Evolutionary conservation across 192 early-diverging fungal species (phyloP).

Genomic region (Podila epigama): DNA sequence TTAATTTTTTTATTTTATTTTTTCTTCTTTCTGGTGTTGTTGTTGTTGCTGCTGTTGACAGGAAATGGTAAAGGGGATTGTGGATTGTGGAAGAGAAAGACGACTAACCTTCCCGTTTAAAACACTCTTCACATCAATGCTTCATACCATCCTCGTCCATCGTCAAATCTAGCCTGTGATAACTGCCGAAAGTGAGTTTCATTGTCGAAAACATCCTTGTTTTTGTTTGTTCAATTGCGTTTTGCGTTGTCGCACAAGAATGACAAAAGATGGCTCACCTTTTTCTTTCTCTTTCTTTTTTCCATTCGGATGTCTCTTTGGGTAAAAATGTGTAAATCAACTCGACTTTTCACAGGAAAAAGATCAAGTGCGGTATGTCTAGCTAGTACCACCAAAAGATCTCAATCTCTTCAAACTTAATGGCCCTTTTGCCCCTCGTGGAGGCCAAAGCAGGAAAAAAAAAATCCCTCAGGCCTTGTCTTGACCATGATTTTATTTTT

Average conservation of each 20-base stretch:
- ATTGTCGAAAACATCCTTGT: neutral
- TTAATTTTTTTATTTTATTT: too few relatives aligned
- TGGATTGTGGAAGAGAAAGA: too few relatives aligned
- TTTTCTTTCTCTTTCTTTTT: too few relatives aligned
- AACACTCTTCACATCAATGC: neutral
- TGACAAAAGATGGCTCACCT: too few relatives aligned
- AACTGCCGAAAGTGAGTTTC: conserved; percentile 46
- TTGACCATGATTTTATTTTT: neutral
- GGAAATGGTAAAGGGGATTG: too few relatives aligned
- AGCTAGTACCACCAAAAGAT: neutral
- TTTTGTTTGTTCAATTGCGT: neutral
- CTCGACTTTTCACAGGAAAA: conserved; percentile 20
- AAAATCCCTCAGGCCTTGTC: neutral
- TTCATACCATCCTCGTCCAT: neutral
- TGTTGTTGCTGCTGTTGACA: too few relatives aligned
- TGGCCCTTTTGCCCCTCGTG: neutral
- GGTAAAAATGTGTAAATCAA: too few relatives aligned
- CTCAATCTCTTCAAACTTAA: neutral
- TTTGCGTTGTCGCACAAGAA: neutral
- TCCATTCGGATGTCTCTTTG: too few relatives aligned
- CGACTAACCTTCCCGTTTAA: too few relatives aligned
- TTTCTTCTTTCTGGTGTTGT: too few relatives aligned
- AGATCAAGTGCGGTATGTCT: conserved; percentile 47
- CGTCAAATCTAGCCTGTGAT: conserved; percentile 35
- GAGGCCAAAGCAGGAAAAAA: neutral